Conservation (phyloP, 169 alveolate species). For the Cyclospora cayetanensis region DNA sequence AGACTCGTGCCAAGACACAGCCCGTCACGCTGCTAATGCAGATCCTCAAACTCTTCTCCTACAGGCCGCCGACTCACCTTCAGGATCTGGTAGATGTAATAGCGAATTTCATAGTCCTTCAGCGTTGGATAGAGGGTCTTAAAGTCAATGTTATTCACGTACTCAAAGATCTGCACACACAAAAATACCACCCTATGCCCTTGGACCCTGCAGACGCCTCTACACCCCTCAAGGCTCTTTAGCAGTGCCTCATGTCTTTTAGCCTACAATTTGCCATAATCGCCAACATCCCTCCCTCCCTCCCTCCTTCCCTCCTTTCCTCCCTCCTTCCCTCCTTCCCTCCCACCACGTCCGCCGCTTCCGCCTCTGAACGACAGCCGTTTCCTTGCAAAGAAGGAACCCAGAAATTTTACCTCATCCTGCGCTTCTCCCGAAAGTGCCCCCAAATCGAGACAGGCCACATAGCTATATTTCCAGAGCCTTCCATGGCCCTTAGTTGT, state of each 20-base stretch:
- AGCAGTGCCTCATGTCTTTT: neutral
- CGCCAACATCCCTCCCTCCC: neutral
- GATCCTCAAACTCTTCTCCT: too few species aligned
- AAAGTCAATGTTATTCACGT: constrained; percentile 82
- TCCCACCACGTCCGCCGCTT: neutral
- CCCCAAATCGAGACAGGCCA: too few species aligned
- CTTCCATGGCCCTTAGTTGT: too few species aligned
- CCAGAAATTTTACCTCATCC: too few species aligned
- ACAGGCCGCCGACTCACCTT: constrained; percentile 78
- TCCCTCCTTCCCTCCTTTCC: neutral
- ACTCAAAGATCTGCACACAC: constrained; percentile 67
- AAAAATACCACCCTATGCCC: neutral
- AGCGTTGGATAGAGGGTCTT: constrained; percentile 94
- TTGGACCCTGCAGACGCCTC: neutral
- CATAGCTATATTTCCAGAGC: too few species aligned
- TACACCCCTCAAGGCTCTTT: neutral
- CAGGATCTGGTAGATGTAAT: constrained; percentile 93
- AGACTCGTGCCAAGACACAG: neutral
- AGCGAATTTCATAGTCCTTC: constrained; percentile 94
- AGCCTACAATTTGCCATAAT: neutral
- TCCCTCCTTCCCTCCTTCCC: neutral
- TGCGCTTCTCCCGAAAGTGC: too few species aligned
- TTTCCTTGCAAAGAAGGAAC: too few species aligned
- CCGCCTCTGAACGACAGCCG: too few species aligned
- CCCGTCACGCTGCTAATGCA: too few species aligned